phyloP scores from a whole-genome alignment of 2,329 filamentous ascomycete genomes.

The Calonectria pteridis region DNA sequence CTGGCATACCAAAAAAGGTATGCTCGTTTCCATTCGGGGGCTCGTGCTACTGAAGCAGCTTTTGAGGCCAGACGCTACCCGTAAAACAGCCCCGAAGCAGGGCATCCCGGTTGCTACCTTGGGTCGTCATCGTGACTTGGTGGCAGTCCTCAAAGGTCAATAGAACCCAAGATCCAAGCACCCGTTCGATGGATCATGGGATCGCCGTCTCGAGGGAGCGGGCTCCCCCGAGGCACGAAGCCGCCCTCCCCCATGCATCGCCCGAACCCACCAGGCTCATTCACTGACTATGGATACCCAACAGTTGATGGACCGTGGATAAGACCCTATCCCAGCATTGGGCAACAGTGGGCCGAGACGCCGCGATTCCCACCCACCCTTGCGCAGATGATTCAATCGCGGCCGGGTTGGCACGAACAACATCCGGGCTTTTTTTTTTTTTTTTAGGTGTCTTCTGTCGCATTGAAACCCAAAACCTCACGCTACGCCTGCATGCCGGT shows the following conservation, averaged over 20 bases:
- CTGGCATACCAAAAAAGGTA: neutral
- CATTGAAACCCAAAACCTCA: constrained; percentile 24
- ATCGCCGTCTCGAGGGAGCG: constrained; percentile 6
- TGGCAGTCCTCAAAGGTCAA: neutral
- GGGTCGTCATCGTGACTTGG: neutral
- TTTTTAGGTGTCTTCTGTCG: constrained; percentile 1
- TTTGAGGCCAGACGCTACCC: constrained; percentile 17
- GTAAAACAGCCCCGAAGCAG: neutral
- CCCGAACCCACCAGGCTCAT: constrained; percentile 18
- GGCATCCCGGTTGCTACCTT: neutral
- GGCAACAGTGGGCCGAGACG: constrained; percentile 23
- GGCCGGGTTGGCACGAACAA: neutral
- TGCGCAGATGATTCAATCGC: neutral
- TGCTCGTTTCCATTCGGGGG: neutral
- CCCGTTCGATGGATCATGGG: constrained; percentile 12
- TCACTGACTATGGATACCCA: constrained; percentile 13
- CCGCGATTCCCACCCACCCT: neutral
- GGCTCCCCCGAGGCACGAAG: constrained; percentile 10
- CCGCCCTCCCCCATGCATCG: constrained; percentile 2
- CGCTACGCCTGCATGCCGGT: constrained; percentile 10
- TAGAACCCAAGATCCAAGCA: constrained; percentile 21
- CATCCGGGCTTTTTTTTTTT: constrained; percentile 10
- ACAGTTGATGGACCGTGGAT: constrained; percentile 6
- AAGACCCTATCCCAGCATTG: constrained; percentile 17
- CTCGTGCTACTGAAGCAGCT: neutral